Base-by-base conservation (phyloP, 2,329 filamentous ascomycete genomes). In the Basipetospora chlamydospora region DNA sequence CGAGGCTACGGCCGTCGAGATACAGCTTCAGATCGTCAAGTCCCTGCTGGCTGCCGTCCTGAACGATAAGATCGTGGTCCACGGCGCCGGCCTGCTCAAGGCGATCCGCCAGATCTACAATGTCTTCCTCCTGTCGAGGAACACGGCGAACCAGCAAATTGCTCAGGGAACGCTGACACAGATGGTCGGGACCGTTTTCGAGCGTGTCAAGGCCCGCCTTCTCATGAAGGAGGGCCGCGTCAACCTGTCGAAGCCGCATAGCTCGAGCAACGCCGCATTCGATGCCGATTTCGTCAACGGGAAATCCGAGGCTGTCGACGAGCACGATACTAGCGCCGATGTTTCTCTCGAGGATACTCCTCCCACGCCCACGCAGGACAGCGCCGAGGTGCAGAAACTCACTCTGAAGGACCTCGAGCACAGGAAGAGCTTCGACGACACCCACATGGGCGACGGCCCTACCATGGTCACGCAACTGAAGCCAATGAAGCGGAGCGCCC, bases 101-200 rank as follows among this genome's bases (percentile, higher is more conserved):
- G 88, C 90, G 38, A 86, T 98, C 45, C 81, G 90, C 47, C 85
- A 96, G 58, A 93, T 95, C 40, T 98, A 98, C 67, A 98, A 98
- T 63, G 92, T 98, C 47, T 98, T 98, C 57, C 68, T 98, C 41
- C 74, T 96, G 35, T 96, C 88, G 46, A 86, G 90, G 53, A 94
- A 80, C 44, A 92, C 80, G 44, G 76, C 85, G 39, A 98, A 96
- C 54, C 90, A 98, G 63, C 87, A 94, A 56, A 84, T 96, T 34
- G 92, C 92, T 1, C 92, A 98, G 56, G 90, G 90, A 3, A 95
- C 90, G 4, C 64, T 98, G 50, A 94, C 88, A 3, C 90, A 98
- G 59, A 98, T 98, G 90, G 85, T 96, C 26, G 87, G 88, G 45
- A 96, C 88, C 2, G 90, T 98, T 3, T 98, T 98, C 49, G 90